phyloP scores from a whole-genome alignment of 768 basidiomycete genomes.

The Filobasidium floriforme region DNA sequence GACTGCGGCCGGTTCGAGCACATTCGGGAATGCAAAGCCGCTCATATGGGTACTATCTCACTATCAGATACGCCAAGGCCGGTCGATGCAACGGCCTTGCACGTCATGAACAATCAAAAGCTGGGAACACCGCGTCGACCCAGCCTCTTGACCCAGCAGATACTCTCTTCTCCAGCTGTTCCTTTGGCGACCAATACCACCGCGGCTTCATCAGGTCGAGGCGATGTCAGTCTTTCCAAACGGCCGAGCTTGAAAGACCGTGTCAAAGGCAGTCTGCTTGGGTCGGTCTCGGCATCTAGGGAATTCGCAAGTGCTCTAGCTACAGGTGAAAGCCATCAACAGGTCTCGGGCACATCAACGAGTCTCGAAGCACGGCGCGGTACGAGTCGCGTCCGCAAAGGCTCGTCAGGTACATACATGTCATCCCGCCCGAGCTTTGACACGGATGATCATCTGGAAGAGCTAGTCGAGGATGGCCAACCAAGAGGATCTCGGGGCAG shows the following conservation, averaged over 20 bases:
- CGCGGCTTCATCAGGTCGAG: neutral
- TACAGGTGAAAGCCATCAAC: neutral
- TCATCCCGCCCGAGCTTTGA: conserved; percentile 1
- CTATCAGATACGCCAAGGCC: neutral
- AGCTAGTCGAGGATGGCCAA: neutral
- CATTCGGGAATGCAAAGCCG: neutral
- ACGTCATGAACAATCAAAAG: neutral
- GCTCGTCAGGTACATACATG: neutral
- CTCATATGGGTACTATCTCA: neutral
- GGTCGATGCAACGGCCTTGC: neutral
- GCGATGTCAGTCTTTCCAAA: neutral
- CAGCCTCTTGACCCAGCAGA: conserved; percentile 15
- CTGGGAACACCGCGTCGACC: neutral
- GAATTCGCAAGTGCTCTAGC: neutral
- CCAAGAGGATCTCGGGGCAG: neutral
- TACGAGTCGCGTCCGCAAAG: neutral
- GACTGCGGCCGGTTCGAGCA: neutral
- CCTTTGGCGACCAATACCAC: neutral
- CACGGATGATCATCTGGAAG: neutral
- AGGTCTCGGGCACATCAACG: too few species aligned
- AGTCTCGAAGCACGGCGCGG: too few species aligned
- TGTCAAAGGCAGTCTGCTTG: conserved; percentile 6
- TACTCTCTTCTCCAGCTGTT: conserved; percentile 11
- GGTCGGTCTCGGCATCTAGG: neutral
- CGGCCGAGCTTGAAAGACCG: conserved; percentile 5